Evolutionary conservation across 2,329 filamentous ascomycete genomes (phyloP), one percentile per base, ranked within the genome.

Genomic region (Phyllosticta citriasiana): DNA sequence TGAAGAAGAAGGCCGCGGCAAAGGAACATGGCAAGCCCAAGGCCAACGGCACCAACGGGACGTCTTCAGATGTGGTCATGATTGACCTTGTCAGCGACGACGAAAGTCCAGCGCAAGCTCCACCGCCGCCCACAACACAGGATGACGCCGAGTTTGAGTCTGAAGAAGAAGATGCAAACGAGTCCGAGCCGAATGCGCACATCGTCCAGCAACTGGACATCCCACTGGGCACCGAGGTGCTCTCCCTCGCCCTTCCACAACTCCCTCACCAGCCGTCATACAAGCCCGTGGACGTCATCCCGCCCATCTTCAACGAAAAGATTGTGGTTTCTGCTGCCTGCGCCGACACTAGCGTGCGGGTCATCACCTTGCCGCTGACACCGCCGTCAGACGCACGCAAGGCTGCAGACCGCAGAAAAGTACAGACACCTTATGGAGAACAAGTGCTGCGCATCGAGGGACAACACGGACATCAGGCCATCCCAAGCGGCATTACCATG

Each of bases 81-180:
- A 78, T 84, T 64, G 55, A 60, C 54, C 80, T 83, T 67, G 81
- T 79, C 2, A 80, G 82, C 64, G 81, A 84, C 50, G 82, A 84
- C 55, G 78, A 78, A 57, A 47, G 40, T n/a, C 74, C 74, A 64
- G 33, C 66, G 60, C 63, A 66, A 56, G 40, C 40, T 19, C 60
- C 67, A n/a, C 65, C 63, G 22, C 58, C 58, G 4, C 24, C 58
- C 6, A 10, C 51, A 14, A n/a, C 55, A 9, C 54, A 61, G 27
- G 59, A 61, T 2, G 65, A 67, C 60, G 71, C 74, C 47, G 72
- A 80, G 14, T 84, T 82, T 58, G 79, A 83, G 63, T 70, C 77
- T 0, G 78, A 83, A 51, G 82, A 85, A 59, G 79, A 81, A 50
- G 83, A 86, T 67, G 71, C 81, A n/a, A 82, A 86, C 64, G 77